These are phyloP conservation scores for Pythium coloratum DNA, from an alignment of 352 stramenopile genomes.

Conservation along the genomic window DNA sequence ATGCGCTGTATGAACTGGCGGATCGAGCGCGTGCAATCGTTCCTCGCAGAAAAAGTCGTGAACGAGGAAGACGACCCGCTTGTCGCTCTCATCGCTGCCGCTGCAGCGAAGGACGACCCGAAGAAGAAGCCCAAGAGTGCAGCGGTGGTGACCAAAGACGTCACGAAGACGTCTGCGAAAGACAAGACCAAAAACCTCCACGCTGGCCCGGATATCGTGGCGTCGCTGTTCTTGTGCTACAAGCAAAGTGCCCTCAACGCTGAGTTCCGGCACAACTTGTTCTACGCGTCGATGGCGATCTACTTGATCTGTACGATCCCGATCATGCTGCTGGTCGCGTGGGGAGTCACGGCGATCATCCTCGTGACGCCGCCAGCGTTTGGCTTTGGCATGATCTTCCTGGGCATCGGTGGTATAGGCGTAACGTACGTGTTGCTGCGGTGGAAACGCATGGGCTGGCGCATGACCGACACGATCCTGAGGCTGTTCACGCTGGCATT, in stretches of 20 bases:
- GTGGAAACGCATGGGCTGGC: constrained; percentile 78
- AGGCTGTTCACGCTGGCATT: constrained; percentile 54
- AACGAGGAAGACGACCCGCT: constrained; percentile 23
- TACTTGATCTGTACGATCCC: constrained; percentile 56
- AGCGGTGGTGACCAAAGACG: not conserved
- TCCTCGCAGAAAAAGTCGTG: constrained; percentile 61
- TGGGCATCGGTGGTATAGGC: constrained; percentile 51
- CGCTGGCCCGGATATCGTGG: constrained; percentile 51
- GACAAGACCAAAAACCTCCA: constrained; percentile 24
- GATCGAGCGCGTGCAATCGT: constrained; percentile 77
- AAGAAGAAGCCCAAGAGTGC: constrained; percentile 9
- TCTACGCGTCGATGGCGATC: constrained; percentile 65
- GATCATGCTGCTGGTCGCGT: constrained; percentile 62
- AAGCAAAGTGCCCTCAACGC: constrained; percentile 57
- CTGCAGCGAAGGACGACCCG: not conserved
- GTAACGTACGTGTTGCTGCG: constrained; percentile 52
- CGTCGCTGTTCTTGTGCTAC: constrained; percentile 80
- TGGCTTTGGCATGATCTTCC: constrained; percentile 78
- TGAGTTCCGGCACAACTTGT: constrained; percentile 76
- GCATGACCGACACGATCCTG: constrained; percentile 70
- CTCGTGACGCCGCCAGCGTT: constrained; percentile 74
- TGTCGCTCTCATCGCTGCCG: constrained; percentile 5
- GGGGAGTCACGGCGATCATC: constrained; percentile 70
- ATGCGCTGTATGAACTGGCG: constrained; percentile 79
- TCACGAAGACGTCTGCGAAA: not conserved